Evolutionary conservation across 352 stramenopile species (phyloP).

Genomic region (Globisporangium camurandrum): DNA sequence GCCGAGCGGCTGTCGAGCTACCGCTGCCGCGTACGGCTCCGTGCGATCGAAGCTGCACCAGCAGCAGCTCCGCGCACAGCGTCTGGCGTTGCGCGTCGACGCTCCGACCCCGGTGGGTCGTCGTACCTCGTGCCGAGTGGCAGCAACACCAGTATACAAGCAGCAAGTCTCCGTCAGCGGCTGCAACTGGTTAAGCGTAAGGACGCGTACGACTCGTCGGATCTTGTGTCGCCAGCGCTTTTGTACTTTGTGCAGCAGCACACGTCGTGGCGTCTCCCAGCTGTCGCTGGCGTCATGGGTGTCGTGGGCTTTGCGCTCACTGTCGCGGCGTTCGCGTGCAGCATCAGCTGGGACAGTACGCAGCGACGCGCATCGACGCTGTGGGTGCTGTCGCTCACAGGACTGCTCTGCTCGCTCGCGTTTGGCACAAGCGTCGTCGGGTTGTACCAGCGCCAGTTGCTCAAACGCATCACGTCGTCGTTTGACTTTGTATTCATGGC

Average conservation of each 20-base stretch:
- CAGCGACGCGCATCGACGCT: not conserved
- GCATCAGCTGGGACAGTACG: not conserved
- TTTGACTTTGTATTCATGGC: constrained; percentile 37
- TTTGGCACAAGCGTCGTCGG: constrained; percentile 9
- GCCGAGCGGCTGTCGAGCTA: constrained; percentile 8
- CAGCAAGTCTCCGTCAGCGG: not conserved
- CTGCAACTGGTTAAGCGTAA: not conserved
- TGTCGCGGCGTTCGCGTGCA: not conserved
- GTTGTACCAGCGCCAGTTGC: constrained; percentile 18
- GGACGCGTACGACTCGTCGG: not conserved
- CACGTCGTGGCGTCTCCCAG: not conserved
- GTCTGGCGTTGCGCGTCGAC: not conserved
- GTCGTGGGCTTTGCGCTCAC: not conserved
- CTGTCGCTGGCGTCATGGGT: not conserved
- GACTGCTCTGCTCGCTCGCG: constrained; percentile 5
- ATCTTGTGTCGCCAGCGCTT: not conserved
- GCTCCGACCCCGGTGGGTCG: not conserved
- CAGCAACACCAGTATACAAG: too few relatives aligned
- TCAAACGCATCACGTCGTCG: constrained; percentile 21
- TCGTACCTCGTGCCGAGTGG: not conserved
- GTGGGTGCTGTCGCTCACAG: not conserved
- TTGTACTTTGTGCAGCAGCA: not conserved
- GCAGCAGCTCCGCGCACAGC: not conserved
- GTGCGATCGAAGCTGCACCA: not conserved
- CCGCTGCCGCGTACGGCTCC: not conserved